A percentile compares a stretch with the other conserved stretches of the same genome.
These are phyloP conservation scores for Suhomyces coccinellae DNA, from an alignment of 1,139 yeast species.

Conservation along the genomic window DNA sequence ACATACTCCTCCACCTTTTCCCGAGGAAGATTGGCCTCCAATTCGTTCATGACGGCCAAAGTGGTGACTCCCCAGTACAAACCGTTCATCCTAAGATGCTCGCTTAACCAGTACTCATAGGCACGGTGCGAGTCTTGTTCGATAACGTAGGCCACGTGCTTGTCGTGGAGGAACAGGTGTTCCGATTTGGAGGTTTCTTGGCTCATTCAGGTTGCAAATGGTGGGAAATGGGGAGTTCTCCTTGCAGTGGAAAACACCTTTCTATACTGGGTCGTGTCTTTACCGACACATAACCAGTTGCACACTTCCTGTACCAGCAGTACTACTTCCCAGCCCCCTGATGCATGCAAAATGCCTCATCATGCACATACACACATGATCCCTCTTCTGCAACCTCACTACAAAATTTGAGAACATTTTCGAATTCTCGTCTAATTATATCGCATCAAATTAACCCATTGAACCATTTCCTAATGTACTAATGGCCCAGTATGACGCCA, in stretches of 20 bases:
- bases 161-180: conserved; percentile 19
- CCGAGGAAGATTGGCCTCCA: conserved; percentile 54
- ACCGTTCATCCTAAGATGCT: conserved; percentile 88
- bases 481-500: too few relatives aligned
- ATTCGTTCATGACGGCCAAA: conserved; percentile 57
- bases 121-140: conserved; percentile 41
- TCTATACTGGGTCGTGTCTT: not conserved
- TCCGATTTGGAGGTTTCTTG: not conserved
- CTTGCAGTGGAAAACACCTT: not conserved
- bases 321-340: too few relatives aligned
- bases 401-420: too few relatives aligned
- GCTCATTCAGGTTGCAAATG: not conserved
- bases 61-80: conserved; percentile 95
- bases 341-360: not conserved
- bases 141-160: conserved; percentile 39
- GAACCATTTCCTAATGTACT: too few relatives aligned
- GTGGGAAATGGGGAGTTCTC: not conserved
- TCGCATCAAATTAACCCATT: too few relatives aligned
- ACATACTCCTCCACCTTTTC: conserved; percentile 68
- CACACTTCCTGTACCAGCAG: too few relatives aligned
- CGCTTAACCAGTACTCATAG: conserved; percentile 85
- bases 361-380: too few relatives aligned
- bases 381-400: too few relatives aligned
- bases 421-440: too few relatives aligned
- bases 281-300: not conserved